A percentile compares a stretch with the other conserved stretches of the same genome.
Conservation (phyloP, 768 basidiomycete species). For the Pisolithus sp. region DNA sequence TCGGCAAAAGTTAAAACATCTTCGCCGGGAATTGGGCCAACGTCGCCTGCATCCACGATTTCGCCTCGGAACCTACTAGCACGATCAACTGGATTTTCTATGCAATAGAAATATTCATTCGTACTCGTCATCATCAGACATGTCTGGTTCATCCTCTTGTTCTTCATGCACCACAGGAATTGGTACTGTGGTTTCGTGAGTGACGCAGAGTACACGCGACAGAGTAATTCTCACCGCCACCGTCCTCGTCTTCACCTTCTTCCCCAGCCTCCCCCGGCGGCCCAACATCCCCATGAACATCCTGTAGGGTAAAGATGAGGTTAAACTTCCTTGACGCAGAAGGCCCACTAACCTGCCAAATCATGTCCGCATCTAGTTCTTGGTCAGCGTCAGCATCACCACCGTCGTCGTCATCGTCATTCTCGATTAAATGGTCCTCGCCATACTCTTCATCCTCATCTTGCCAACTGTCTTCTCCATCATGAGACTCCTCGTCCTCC, state of each 20-base stretch:
- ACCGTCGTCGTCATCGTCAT: conserved; percentile 53
- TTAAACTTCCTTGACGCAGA: conserved; percentile 8
- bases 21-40: conserved; percentile 30
- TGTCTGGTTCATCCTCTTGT: conserved; percentile 55
- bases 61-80: conserved; percentile 34
- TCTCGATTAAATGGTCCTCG: conserved; percentile 57
- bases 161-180: conserved; percentile 59
- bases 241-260: conserved; percentile 39
- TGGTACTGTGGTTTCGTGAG: conserved; percentile 28
- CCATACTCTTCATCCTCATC: conserved; percentile 49
- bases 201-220: neutral
- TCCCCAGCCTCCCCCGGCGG: conserved; percentile 56
- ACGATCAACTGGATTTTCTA: conserved; percentile 10
- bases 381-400: conserved; percentile 46
- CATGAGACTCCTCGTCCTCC: conserved; percentile 40
- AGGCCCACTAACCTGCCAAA: conserved; percentile 47
- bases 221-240: conserved; percentile 11
- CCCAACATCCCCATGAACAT: conserved; percentile 50
- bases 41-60: conserved; percentile 31
- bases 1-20: conserved; percentile 53
- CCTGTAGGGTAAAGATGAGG: conserved; percentile 28
- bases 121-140: conserved; percentile 66
- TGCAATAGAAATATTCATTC: conserved; percentile 13
- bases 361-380: conserved; percentile 45
- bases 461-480: conserved; percentile 51